Evolutionary conservation across 116 monocot species (phyloP).

Genomic region (Phalaenopsis hybrid): DNA sequence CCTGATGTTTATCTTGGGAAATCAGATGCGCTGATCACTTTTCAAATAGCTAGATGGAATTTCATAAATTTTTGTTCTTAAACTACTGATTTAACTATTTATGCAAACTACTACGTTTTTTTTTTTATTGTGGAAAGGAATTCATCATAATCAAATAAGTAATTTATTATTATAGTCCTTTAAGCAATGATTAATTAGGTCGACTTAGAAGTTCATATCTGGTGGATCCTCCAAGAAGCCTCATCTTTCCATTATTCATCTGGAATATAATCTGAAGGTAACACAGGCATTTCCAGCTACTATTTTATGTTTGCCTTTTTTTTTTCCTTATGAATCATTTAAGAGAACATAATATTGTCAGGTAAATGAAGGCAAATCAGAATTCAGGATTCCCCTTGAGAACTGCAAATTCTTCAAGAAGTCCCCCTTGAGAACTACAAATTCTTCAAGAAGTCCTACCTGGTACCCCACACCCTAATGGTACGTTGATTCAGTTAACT

Average conservation of each 20-base stretch:
- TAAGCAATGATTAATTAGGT: background rate
- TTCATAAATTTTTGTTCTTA: too few relatives aligned
- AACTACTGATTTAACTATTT: too few relatives aligned
- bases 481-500: conserved; percentile 17
- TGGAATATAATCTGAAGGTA: background rate
- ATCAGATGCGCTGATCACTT: too few relatives aligned
- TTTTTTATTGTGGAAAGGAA: background rate
- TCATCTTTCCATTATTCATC: background rate
- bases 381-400: conserved; percentile 56
- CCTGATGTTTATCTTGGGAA: too few relatives aligned
- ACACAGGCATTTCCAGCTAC: background rate
- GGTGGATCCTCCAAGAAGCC: background rate
- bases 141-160: background rate
- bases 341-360: conserved; percentile 8
- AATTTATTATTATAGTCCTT: background rate
- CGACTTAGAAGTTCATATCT: background rate
- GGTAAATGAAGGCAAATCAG: conserved; percentile 76
- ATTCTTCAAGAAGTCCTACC: conserved; percentile 62
- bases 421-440: conserved; percentile 67
- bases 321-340: background rate
- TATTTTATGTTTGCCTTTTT: background rate
- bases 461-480: conserved; percentile 58
- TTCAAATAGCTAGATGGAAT: too few relatives aligned
- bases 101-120: too few relatives aligned
- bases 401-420: too few relatives aligned